These are phyloP conservation scores for Aspergillus sp. DNA, from an alignment of 2,329 filamentous ascomycete genomes.

Conservation along the genomic window DNA sequence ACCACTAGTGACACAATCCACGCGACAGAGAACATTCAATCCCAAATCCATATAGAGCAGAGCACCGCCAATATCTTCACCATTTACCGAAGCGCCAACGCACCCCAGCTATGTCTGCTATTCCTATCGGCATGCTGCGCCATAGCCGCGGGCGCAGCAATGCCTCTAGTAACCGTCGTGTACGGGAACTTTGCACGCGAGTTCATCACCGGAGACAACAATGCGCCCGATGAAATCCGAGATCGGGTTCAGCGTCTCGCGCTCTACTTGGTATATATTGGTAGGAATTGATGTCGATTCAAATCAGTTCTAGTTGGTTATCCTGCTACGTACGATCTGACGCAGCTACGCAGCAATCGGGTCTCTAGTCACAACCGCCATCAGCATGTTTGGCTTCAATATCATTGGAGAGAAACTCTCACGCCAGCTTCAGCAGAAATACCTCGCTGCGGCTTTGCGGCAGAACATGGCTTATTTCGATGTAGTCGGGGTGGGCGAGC, in stretches of 20 bases:
- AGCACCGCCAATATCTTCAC: constrained; percentile 5
- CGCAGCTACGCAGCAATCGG: constrained; percentile 49
- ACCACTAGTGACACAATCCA: neutral
- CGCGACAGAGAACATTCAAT: neutral
- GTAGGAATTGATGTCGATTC: neutral
- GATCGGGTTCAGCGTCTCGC: neutral
- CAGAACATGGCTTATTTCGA: constrained; percentile 87
- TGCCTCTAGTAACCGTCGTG: constrained; percentile 11
- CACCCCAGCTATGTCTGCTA: neutral
- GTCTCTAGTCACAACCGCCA: constrained; percentile 69
- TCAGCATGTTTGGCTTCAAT: constrained; percentile 80
- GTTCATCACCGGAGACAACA: neutral
- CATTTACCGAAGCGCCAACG: constrained; percentile 1
- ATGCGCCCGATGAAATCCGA: neutral
- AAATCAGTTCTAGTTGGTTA: no score
- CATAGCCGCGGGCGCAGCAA: constrained; percentile 9
- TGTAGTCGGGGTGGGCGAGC: constrained; percentile 78
- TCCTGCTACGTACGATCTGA: neutral
- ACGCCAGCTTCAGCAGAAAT: constrained; percentile 70
- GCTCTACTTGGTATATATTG: constrained; percentile 9
- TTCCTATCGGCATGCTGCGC: constrained; percentile 4
- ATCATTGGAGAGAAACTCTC: constrained; percentile 72
- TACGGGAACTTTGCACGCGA: constrained; percentile 1
- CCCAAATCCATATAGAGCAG: neutral
- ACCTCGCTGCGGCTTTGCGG: constrained; percentile 72